Conservation (phyloP, 352 stramenopile genomes). For the Globisporangium radiosum region DNA sequence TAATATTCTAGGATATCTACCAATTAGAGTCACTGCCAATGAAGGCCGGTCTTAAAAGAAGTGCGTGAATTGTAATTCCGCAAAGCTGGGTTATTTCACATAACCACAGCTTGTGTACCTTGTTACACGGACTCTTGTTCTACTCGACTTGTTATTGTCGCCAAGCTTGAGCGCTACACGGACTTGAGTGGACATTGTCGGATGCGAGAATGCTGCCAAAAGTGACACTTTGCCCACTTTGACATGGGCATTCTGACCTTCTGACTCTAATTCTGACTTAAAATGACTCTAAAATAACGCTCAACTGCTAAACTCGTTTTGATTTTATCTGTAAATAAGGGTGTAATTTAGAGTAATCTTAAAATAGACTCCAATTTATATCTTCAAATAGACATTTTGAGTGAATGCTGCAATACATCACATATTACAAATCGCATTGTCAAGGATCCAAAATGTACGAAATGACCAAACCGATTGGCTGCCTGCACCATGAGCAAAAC, state of each 20-base stretch:
- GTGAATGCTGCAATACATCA: not conserved
- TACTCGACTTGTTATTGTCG: not conserved
- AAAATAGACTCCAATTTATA: not conserved
- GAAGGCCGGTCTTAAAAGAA: too few species aligned
- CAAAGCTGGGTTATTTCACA: too few species aligned
- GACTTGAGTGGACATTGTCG: not conserved
- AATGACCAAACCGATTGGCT: too few species aligned
- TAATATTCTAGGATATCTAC: too few species aligned
- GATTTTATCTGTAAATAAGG: not conserved
- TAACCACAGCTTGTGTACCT: too few species aligned
- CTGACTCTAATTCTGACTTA: not conserved
- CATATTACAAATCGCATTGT: too few species aligned
- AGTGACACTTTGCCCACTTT: not conserved
- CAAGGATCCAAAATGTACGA: too few species aligned
- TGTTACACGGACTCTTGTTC: not conserved
- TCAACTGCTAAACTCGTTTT: not conserved
- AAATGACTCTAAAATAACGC: not conserved
- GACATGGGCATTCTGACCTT: not conserved
- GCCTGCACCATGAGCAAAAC: too few species aligned
- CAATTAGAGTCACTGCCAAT: too few species aligned
- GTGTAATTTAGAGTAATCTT: not conserved
- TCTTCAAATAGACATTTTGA: not conserved
- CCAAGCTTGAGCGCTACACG: not conserved
- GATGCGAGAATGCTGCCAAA: not conserved
- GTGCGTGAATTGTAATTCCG: too few species aligned